Base-by-base conservation (phyloP, 176 grass and related monocot species). In the Musa troglodytarum region DNA sequence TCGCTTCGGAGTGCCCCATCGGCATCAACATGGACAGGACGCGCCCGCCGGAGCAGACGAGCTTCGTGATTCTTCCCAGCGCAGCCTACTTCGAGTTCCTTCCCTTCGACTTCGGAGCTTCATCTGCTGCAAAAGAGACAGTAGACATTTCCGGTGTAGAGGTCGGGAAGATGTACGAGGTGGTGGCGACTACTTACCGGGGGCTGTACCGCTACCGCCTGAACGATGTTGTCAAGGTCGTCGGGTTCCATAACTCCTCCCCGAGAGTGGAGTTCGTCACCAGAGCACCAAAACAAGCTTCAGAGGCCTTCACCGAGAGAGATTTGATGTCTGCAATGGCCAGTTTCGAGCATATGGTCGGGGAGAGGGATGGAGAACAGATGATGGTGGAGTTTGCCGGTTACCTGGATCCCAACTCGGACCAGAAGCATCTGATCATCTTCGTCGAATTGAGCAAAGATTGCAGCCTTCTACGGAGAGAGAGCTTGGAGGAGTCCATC, bases 21-120 rank as follows among this genome's bases (percentile, higher is more conserved):
- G 82, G 82, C 50, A 74, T 84, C 53, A 84, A 75, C 76, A 13
- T 84, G 76, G 76, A 84, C 1, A 72, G 82, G 26, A 62, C 3
- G 1, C 23, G 21, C 16, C 62, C 70, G 16, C 82, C 82, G 0
- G 82, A 74, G 52, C 49, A 68, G 10, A 84, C 82, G 1, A 84
- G 61, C 70, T 84, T 57, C 57, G 76, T 79, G 69, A 34, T 84
- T 21, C 29, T 79, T 19, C 76, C 82, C 14, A 67, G 52, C 1
- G 69, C 76, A 53, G 83, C 74, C n/a, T 85, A 78, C 79, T 85
- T 74, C 23, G 79, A 85, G 74, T 85, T 85, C 83, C 68, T 81
- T 43, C 84, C 84, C 3, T 81, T 53, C 17, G 52, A 77, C 3
- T 51, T 78, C 12, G 69, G 49, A 14, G 24, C 59, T 54, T 58